Base-by-base conservation (phyloP, 2,329 filamentous ascomycete genomes). In the Trichoderma sp. region DNA sequence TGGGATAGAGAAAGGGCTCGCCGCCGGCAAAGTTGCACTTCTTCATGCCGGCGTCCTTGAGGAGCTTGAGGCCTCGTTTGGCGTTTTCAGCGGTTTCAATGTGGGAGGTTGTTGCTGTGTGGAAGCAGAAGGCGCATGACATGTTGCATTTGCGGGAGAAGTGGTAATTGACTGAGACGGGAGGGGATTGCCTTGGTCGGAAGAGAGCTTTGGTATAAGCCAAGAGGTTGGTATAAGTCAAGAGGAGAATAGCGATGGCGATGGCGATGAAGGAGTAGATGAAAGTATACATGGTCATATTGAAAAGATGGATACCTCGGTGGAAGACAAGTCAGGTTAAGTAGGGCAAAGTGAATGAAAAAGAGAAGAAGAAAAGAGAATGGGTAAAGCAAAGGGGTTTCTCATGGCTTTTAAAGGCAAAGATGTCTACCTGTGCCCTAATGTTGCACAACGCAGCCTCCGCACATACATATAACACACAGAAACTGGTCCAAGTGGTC, bases 1-100 rank as follows among this genome's bases (percentile, higher is more conserved):
- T 59, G 14, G 44, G 44, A 15, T 41, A 50, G 28, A 59, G 57
- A 17, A 59, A 59, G 9, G 45, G 44, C 21, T 60, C 57, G 19
- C 45, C 45, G 28, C 57, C 45, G 9, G 57, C 57, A 28, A 60
- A 60, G 45, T 60, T 60, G 5, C 39, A 50, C 17, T 60, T 50
- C 57, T 60, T 60, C 57, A 60, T 60, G 21, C 45, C 57, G 1
- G 57, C 45, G 9, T 59, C 19, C 28, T 50, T 41, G 28, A 48
- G 45, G 44, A 59, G 44, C 3, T 28, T 17, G 3, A 58, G 24
- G 3, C 44, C 57, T 12, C 21, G 21, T 45, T 59, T 50, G 57
- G 44, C 44, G 39, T 41, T 50, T 5, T 47, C 43, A 21, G n/a
- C n/a, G 14, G 19, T 34, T 28, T 59, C 30, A 19, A 50, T 28